Base-by-base conservation (phyloP, 305 asterid genomes). In the Plantago coronopus region DNA sequence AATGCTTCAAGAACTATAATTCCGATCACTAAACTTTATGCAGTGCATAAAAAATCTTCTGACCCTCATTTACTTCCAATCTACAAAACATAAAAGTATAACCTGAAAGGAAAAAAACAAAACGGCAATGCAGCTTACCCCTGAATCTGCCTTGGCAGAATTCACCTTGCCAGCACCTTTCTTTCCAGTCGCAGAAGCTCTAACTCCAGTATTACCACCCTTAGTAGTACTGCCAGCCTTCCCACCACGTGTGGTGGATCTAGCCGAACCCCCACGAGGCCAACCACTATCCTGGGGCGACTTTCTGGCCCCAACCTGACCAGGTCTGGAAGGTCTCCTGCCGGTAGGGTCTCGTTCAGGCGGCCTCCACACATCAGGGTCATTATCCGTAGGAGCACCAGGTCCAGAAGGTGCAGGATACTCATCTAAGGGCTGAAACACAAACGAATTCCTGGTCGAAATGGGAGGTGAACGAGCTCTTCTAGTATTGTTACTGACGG, bases 301-400 rank as follows among this genome's bases (percentile, higher is more conserved):
- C 80, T 85, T 93, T 67, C 91, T 81, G 77, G 77, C 73, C 74
- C 91, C 88, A 68, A 75, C 78, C 69, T 80, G 89, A 61, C 89
- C 88, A 5, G 81, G 29, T 78, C 96, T 83, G 46, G 82, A 42
- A 29, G 97, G 77, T 54, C 94, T 82, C 78, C 99, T 78, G 48
- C 79, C 78, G 1, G 88, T 27, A 38, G 85, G 49, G 62, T 89
- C 99, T 58, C 97, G 89, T 73, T 78, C 84, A 48, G 97, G 99
- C 10, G 97, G 97, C 74, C 96, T 79, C 97, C 97, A 90, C 66
- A 89, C 96, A 74, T 90, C 97, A 49, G 96, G 96, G 75, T 93
- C 99, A 42, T 37, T 37, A 37, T 89, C 96, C 89, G 85, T 73
- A 15, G 91, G 62, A 50, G 76, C 86, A 72, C 88, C 83, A 10